phyloP scores from a whole-genome alignment of 2,329 filamentous ascomycete genomes.

The Exophiala sp. region DNA sequence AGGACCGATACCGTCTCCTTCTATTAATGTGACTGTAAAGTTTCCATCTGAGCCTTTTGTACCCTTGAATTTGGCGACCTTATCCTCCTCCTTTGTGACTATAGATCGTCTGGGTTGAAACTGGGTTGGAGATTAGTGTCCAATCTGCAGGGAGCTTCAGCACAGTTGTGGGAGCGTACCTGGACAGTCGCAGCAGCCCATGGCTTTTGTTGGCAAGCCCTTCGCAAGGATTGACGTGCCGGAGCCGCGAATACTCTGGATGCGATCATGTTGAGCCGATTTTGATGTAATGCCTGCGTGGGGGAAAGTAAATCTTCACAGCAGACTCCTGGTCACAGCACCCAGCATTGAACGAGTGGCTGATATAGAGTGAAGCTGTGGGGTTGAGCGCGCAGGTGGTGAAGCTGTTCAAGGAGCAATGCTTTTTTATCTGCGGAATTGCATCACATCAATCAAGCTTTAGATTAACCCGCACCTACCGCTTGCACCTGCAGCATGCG shows the following conservation, averaged over 20 bases:
- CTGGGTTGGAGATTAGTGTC: conserved; percentile 16
- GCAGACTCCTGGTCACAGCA: conserved; percentile 23
- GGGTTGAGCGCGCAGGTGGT: conserved; percentile 3
- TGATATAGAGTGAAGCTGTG: conserved; percentile 11
- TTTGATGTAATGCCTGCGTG: conserved; percentile 6
- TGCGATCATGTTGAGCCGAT: conserved; percentile 68
- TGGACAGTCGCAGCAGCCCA: conserved; percentile 52
- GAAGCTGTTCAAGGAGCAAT: conserved; percentile 14
- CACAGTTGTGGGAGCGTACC: conserved; percentile 47
- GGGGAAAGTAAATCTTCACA: conserved; percentile 28
- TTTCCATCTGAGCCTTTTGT: conserved; percentile 87
- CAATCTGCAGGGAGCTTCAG: conserved; percentile 1
- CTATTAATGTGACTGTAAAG: conserved; percentile 93
- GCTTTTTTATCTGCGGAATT: conserved; percentile 9
- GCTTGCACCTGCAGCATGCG: neutral
- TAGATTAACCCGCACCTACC: neutral
- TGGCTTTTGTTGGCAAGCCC: conserved; percentile 50
- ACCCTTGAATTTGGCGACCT: conserved; percentile 91
- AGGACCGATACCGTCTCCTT: conserved; percentile 97
- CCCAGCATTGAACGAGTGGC: conserved; percentile 15
- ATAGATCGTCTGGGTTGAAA: conserved; percentile 60
- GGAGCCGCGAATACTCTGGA: conserved; percentile 73
- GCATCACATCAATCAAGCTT: conserved; percentile 9
- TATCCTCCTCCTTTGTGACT: conserved; percentile 52
- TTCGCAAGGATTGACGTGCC: conserved; percentile 74